Base-by-base conservation (phyloP, 1,284 basidiomycete species). In the Trichosporon sp. region DNA sequence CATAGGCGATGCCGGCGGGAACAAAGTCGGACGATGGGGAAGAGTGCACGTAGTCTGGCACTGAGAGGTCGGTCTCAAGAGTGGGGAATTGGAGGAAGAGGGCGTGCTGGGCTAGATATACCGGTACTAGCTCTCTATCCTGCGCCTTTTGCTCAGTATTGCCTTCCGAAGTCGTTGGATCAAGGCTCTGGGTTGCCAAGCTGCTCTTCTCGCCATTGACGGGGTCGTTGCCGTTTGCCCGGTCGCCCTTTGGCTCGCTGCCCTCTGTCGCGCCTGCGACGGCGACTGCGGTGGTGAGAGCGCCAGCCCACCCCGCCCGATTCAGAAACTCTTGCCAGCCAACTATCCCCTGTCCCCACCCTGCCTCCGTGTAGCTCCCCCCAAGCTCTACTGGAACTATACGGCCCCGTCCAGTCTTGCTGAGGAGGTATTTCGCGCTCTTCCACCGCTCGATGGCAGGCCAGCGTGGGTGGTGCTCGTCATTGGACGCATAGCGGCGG, bases 101-200 rank as follows among this genome's bases (percentile, higher is more conserved):
- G 68, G 87, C 85, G 78, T 98, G 89, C 73, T 99, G 95, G 0
- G 95, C 95, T 33, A 98, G 86, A 78, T 99, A 99, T n/a, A 89
- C 73, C 13, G 78, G 76, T 5, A 31, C 32, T n/a, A n/a, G n/a
- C n/a, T n/a, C n/a, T n/a, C n/a, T n/a, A n/a, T n/a, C n/a, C n/a
- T n/a, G n/a, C n/a, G n/a, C n/a, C n/a, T n/a, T n/a, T n/a, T n/a
- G n/a, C n/a, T n/a, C n/a, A n/a, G n/a, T n/a, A n/a, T n/a, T n/a
- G n/a, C n/a, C n/a, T n/a, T n/a, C n/a, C n/a, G n/a, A n/a, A n/a
- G n/a, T n/a, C n/a, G n/a, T n/a, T n/a, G n/a, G n/a, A n/a, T n/a
- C n/a, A n/a, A n/a, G n/a, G n/a, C n/a, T n/a, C n/a, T n/a, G n/a
- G n/a, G n/a, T n/a, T n/a, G n/a, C n/a, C n/a, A n/a, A n/a, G n/a